A percentile compares a stretch with the other conserved stretches of the same genome.
Evolutionary conservation across 805 yeast genomes (phyloP).

Genomic region (Starmerella powellii): DNA sequence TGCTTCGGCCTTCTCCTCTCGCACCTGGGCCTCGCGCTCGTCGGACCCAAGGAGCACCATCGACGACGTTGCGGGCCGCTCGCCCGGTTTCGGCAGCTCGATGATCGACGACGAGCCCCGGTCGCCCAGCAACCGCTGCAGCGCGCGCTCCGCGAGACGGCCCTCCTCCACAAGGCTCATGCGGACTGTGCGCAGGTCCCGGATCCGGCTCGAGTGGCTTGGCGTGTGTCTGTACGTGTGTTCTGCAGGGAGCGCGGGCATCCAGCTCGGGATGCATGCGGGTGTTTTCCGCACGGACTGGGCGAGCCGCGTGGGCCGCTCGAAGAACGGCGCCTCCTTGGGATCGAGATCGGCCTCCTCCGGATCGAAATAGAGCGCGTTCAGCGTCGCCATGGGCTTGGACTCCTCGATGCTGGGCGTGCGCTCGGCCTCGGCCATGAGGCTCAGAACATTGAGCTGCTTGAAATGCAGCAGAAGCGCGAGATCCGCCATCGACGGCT

Average conservation of each 20-base stretch:
- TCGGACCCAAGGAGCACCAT: conserved; percentile 5
- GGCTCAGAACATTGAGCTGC: conserved; percentile 25
- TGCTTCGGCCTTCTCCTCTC: too few relatives aligned
- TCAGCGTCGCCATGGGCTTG: conserved; percentile 21
- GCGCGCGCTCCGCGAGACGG: conserved; percentile 63
- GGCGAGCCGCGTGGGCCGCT: conserved; percentile 39
- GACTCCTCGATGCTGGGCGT: conserved; percentile 18
- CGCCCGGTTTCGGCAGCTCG: conserved; percentile 8
- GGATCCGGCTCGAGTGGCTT: conserved; percentile 44
- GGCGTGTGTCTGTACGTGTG: conserved; percentile 80
- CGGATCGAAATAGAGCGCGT: conserved; percentile 24
- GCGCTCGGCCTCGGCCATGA: conserved; percentile 24
- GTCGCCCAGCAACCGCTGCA: conserved; percentile 42
- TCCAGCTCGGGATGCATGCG: conserved; percentile 53
- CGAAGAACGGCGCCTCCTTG: conserved; percentile 43
- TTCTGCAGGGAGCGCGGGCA: conserved; percentile 87
- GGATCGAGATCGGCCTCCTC: conserved; percentile 29
- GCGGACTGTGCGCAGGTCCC: conserved; percentile 60
- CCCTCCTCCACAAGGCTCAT: conserved; percentile 71
- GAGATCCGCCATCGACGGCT: conserved; percentile 29
- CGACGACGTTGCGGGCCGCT: not conserved
- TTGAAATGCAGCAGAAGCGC: conserved; percentile 25
- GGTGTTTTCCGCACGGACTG: conserved; percentile 37
- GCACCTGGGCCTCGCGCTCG: too few relatives aligned
- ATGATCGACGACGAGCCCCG: conserved; percentile 21